Evolutionary conservation across 2,329 filamentous ascomycete species (phyloP), one percentile per base, ranked within the genome.

Genomic region (Diaporthe vaccinii): DNA sequence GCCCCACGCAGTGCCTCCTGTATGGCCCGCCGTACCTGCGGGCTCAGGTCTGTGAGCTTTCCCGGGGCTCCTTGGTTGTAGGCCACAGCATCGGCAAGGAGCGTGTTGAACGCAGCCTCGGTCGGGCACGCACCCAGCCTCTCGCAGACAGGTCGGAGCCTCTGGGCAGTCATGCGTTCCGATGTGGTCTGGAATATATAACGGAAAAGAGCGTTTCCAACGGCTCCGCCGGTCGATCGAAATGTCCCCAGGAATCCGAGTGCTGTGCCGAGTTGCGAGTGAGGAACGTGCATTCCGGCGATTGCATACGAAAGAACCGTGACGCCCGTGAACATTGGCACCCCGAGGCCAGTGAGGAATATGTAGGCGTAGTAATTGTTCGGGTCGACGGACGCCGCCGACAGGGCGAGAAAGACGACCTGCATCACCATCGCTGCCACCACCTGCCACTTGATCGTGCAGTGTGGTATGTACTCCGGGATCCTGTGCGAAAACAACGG

Each of bases 391-490:
- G 71, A 73, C 9, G 44, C 71, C 12, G 71, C 71, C 17, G 71
- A 73, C 10, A 55, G 4, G n/a, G 58, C 71, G 22, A 73, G 71
- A 10, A 73, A 73, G 4, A 73, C 71, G 12, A 65, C 49, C 58
- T 73, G 71, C 49, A 73, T 22, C n/a, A 41, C 71, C 49, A 65
- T 73, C n/a, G 20, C 39, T 1, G 25, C 44, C 34, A 73, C 71
- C 22, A 62, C 36, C n/a, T 73, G 71, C 71, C 71, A 73, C 49
- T 73, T 73, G 36, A 73, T 73, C 4, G 71, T 73, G 36, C 59
- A 67, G 31, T 39, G 46, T 17, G 71, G 71, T 22, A 73, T 67
- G 25, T 67, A 73, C 7, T 73, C 46, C 7, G 59, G 71, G 9
- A 73, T 41, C 28, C 12, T 73, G 71, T 73, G 71, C 6, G 58